A percentile compares a stretch with the other conserved stretches of the same genome.
Conservation (phyloP, 495 filamentous ascomycete species). For the Hypoxylon crocopeplum region DNA sequence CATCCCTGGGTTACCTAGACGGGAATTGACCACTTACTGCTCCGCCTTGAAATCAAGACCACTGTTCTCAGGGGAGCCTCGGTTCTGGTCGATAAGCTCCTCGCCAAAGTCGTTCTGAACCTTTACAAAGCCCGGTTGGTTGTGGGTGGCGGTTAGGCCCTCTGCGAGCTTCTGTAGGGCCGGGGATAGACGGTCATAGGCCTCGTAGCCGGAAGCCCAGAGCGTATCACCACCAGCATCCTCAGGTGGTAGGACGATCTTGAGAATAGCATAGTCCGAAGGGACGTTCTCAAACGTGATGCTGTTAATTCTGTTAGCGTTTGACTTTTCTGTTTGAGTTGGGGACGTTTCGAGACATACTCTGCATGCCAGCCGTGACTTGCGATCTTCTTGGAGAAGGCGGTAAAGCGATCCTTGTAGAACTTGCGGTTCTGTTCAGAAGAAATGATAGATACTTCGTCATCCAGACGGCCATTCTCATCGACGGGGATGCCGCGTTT, state of each 20-base stretch:
- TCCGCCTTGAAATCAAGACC: constrained; percentile 65
- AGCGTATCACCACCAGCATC: constrained; percentile 70
- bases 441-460: constrained; percentile 75
- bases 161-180: constrained; percentile 70
- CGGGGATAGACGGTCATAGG: constrained; percentile 71
- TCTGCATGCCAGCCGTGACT: constrained; percentile 48
- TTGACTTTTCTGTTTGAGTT: not conserved
- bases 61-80: constrained; percentile 70
- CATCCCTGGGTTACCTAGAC: not conserved
- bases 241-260: constrained; percentile 62
- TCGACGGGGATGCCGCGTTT: constrained; percentile 56
- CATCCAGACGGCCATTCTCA: constrained; percentile 63
- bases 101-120: constrained; percentile 61
- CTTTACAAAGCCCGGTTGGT: constrained; percentile 63
- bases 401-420: constrained; percentile 62
- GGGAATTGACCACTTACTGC: constrained; percentile 48
- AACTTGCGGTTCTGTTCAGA: constrained; percentile 68
- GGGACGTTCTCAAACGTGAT: constrained; percentile 69
- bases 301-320: constrained; percentile 41
- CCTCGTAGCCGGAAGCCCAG: constrained; percentile 74
- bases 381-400: constrained; percentile 52
- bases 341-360: constrained; percentile 20
- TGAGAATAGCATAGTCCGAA: constrained; percentile 67
- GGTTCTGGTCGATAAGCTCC: constrained; percentile 59
- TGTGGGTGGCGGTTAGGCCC: constrained; percentile 67